A percentile compares a stretch with the other conserved stretches of the same genome.
Evolutionary conservation across 257 asterid species (phyloP).

Genomic region (Knoxia roxburghii): DNA sequence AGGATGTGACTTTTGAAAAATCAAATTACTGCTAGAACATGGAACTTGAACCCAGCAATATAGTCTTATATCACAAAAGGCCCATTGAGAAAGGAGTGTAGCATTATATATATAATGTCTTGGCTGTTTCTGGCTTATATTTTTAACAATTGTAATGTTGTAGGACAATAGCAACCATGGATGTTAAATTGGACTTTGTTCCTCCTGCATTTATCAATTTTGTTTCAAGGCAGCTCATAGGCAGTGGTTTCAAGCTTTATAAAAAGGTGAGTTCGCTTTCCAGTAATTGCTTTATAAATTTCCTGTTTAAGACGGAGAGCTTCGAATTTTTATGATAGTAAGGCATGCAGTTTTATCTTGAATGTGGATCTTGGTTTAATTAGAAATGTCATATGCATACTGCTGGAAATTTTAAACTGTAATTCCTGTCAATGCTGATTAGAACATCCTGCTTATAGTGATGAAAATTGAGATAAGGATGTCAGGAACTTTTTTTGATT

Average conservation of each 20-base stretch:
- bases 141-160: conserved; percentile 12
- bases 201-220: conserved; percentile 83
- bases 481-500: neutral
- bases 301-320: neutral
- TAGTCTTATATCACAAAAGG: no score
- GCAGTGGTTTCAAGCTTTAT: conserved; percentile 90
- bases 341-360: neutral
- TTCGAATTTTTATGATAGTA: neutral
- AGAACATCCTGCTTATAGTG: neutral
- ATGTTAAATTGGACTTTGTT: conserved; percentile 62
- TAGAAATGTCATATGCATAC: neutral
- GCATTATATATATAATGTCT: neutral
- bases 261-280: conserved; percentile 52
- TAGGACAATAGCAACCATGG: conserved; percentile 85
- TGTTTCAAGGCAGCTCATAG: conserved; percentile 77
- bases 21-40: no score
- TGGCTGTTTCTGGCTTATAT: neutral
- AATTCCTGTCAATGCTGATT: neutral
- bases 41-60: no score
- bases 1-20: no score
- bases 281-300: neutral
- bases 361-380: neutral
- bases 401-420: conserved; percentile 5
- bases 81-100: no score
- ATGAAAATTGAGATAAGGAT: neutral